Evolutionary conservation across 306 rosid species (phyloP), one percentile per base, ranked within the genome.

Genomic region (Cicer chorassanicum): DNA sequence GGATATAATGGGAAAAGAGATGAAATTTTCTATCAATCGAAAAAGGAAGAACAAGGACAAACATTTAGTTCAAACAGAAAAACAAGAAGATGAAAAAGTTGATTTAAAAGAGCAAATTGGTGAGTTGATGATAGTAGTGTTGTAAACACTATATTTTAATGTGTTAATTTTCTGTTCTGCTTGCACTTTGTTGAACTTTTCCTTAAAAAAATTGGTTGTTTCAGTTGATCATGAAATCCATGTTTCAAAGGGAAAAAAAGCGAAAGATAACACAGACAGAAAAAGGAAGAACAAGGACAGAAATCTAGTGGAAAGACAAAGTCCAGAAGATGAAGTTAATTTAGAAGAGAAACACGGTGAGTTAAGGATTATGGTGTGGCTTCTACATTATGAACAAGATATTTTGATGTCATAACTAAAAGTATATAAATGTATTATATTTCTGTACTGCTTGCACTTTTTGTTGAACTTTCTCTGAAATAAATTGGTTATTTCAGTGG

Each of bases 231-330:
- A 65, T 69, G 66, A 49, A 16, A 41, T 38, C 11, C 77, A 67
- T 24, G 62, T 11, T 50, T 68, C 48, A 65, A 79, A 67, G 40
- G 21, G 42, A 65, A 67, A 66, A 72, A 71, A 56, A 77, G 50
- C 44, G 65, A 87, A 78, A 49, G 62, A 61, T 64, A 53, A 80
- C 11, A 69, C 53, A 65, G 76, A 70, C 11, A 69, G 43, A 42
- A 86, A 84, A 29, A 70, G 65, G 21, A 88, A 81, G 79, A 86
- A 62, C 10, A 70, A 80, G 65, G 69, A 64, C 11, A 56, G 9
- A 59, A 61, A 4, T 70, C 36, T 73, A 61, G 78, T 42, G 68
- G 65, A 54, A 41, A 56, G 29, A 40, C 65, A 29, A 70, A 60
- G 12, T n/a, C 70, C 79, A 39, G 67, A 76, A 60, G 65, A 34